phyloP scores from a whole-genome alignment of 768 basidiomycete species.

The Wakefieldia striispora region DNA sequence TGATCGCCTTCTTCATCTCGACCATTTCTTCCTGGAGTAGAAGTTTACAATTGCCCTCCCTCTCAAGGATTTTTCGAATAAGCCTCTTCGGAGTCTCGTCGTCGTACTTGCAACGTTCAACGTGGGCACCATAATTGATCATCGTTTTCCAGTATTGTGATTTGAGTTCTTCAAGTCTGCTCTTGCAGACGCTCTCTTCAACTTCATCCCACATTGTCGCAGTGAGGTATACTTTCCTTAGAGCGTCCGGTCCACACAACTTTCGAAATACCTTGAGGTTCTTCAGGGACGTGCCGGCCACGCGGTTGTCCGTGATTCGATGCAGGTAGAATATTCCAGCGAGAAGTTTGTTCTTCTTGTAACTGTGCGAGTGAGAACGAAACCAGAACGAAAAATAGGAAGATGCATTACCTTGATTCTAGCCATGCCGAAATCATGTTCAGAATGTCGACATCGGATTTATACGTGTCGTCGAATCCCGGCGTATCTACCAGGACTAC shows the following conservation, averaged over 20 bases:
- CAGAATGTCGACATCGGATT: constrained; percentile 15
- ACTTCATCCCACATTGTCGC: no score
- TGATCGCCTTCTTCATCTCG: constrained; percentile 3
- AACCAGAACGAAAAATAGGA: background rate
- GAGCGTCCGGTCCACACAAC: constrained; percentile 26
- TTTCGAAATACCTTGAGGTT: constrained; percentile 34
- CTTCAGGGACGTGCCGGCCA: constrained; percentile 32
- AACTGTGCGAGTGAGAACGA: background rate
- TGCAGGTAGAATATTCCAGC: constrained; percentile 39
- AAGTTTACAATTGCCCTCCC: background rate
- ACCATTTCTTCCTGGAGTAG: constrained; percentile 13
- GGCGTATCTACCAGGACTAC: constrained; percentile 27
- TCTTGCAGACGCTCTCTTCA: constrained; percentile 14
- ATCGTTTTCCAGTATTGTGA: constrained; percentile 7
- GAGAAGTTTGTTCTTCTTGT: constrained; percentile 14
- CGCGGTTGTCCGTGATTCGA: constrained; percentile 37
- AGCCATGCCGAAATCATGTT: background rate
- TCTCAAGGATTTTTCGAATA: constrained; percentile 5
- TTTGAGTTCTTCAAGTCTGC: constrained; percentile 10
- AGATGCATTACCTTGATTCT: background rate
- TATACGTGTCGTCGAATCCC: constrained; percentile 20
- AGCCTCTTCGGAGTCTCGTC: constrained; percentile 10
- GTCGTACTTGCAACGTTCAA: constrained; percentile 2
- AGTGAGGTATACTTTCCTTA: constrained; percentile 30
- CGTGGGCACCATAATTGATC: constrained; percentile 9